Conservation (phyloP, 2,329 filamentous ascomycete genomes). For the Xylariaceae sp. region DNA sequence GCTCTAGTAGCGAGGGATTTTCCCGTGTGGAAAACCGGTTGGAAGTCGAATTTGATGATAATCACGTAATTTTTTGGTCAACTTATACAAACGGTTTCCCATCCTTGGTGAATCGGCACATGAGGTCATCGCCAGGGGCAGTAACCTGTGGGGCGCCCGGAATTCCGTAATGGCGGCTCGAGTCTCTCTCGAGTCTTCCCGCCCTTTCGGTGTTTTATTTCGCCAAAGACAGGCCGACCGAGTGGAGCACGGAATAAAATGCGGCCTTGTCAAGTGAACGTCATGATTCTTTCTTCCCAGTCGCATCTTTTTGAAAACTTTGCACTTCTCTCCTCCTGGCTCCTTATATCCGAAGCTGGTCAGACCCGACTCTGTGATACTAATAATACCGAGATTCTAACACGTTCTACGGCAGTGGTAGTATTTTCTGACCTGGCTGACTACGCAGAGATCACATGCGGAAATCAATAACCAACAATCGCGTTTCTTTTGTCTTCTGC, state of each 20-base stretch:
- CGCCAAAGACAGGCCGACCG: not conserved
- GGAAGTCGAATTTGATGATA: not conserved
- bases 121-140: not conserved
- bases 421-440: no score
- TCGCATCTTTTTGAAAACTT: not conserved
- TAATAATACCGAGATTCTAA: not conserved
- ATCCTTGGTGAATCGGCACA: not conserved
- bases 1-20: not conserved
- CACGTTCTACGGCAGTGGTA: no score
- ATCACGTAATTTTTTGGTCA: not conserved
- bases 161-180: not conserved
- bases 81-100: not conserved
- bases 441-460: no score
- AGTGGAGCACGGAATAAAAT: not conserved
- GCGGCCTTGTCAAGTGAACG: not conserved
- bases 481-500: no score
- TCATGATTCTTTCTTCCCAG: not conserved
- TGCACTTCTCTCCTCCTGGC: not conserved
- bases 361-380: not conserved
- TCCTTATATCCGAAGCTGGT: not conserved
- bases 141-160: not conserved
- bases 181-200: not conserved
- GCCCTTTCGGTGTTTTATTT: not conserved
- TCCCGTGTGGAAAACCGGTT: not conserved
- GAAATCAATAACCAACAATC: no score